Base-by-base conservation (phyloP, 805 yeast genomes). In the Ogataea angusta region DNA sequence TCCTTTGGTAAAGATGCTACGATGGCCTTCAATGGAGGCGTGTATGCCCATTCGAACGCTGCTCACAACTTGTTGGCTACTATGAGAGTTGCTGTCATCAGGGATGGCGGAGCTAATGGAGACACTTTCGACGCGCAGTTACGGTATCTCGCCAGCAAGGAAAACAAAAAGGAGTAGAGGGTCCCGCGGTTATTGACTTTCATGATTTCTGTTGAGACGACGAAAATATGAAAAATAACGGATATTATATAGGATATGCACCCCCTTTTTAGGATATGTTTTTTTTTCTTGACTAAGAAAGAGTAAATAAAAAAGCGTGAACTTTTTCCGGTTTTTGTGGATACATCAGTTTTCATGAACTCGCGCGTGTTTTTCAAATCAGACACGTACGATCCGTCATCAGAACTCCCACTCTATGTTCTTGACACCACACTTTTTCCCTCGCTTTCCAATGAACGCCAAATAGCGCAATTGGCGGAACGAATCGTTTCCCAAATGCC, bases 351-450 rank as follows among this genome's bases (percentile, higher is more conserved):
- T 14, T 32, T 31, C 12, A 38, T 38, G 42, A 33, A 31, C 17
- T 28, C 37, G 10, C 37, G 42, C 9, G 18, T 72, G 36, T 79
- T 84, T 55, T 82, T 73, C 67, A 69, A 72, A 48, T 67, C 93
- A 1, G 72, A 70, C 35, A 70, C 83, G 1, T 57, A 63, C 26
- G 96, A 89, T 56, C 88, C 91, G 0, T 67, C 69, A 36, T 72
- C 87, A 1, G 68, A 73, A 6, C 71, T 79, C 17, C 95, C 96
- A 0, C 62, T 91, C 9, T 89, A 80, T 54, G 81, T 89, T 4
- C 78, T 91, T 46, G 96, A 91, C 59, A 78, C 96, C 3, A 80
- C 90, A 10, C 84, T 78, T 49, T 68, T 90, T 9, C 96, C 96
- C 0, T 65, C 77, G 52, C 61, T 44, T 3, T 16, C 48, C 8